Evolutionary conservation across 2,329 filamentous ascomycete species (phyloP), one percentile per base, ranked within the genome.

Genomic region (Colletotrichum filicis): DNA sequence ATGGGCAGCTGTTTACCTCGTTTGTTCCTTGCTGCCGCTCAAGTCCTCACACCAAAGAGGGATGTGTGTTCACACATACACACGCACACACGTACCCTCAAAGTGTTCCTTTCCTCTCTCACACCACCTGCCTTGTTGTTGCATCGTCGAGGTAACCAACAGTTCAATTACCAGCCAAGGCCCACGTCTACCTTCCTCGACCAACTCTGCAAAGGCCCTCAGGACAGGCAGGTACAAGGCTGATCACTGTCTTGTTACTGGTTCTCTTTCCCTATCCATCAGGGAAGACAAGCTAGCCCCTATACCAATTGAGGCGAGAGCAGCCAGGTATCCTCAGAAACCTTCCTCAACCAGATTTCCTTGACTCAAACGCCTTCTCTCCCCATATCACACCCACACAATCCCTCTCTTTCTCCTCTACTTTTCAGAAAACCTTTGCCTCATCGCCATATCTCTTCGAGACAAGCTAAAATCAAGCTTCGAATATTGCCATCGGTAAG

Each of bases 151-250:
- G 55, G 59, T 49, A 42, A 64, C 42, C 61, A 32, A 37, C 46
- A 22, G 9, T 30, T 42, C 57, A 19, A 35, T 12, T 22, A n/a
- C 7, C n/a, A 57, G 19, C 37, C 49, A 49, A 58, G 24, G 22
- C 46, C 57, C n/a, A 11, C 52, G 14, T 49, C 56, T 32, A 16
- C 53, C 30, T 62, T 68, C 35, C 24, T 24, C 24, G 1, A 19
- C 24, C 16, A 53, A 7, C 61, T 55, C 52, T 28, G 16, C 22
- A 57, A 65, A 57, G 28, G 12, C 30, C 6, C 28, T 11, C 24
- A 30, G 3, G 9, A n/a, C 57, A 56, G 63, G 68, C 68, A 35
- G 56, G 68, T 24, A 58, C 35, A 60, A 57, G 35, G 35, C 57
- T 61, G 37, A 42, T 16, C 11, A 22, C 55, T 59, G 8, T 30